Evolutionary conservation across 2,329 filamentous ascomycete genomes (phyloP), one percentile per base, ranked within the genome.

Genomic region (Ophiostoma sp.): DNA sequence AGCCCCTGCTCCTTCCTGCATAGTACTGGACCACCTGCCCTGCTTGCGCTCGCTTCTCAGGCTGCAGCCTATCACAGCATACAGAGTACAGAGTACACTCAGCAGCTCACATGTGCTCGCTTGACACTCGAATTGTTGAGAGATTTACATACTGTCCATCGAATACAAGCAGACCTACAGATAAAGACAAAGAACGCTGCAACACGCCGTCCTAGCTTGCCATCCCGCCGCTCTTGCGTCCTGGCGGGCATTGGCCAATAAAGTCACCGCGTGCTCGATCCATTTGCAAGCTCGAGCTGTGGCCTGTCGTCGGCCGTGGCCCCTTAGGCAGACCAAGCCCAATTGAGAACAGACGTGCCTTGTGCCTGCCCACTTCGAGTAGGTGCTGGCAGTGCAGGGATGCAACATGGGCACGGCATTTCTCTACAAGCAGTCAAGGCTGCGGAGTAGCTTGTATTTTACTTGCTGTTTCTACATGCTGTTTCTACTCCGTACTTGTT

Each of bases 211-310:
- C 17, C 60, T 64, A 8, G 23, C 23, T 36, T 48, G 44, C 17
- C 44, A 48, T 48, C 44, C 44, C 44, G 44, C 20, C 44, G 20
- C 44, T 33, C 60, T 62, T 33, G 27, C 52, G 23, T 17, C 27
- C 60, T 62, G 68, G 41, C 65, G 27, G 15, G 66, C 67, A 72
- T 71, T 72, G 72, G 71, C 73, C 73, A 74, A 73, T 73, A 15
- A 68, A 72, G 39, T 67, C 27, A 71, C 70, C 71, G 73, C 73
- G 72, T 73, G 73, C 70, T 39, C 68, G 39, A 71, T 71, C 70
- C 71, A 72, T 71, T 64, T 73, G 65, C 23, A 36, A 57, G 62
- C 33, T 36, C 35, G 35, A 36, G 62, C 35, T 39, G 8, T 39
- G 33, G 33, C 35, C 62, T 39, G 33, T 20, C 3, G 62, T 39